Conservation (phyloP, 2,329 filamentous ascomycete species). For the Grosmannia penicillata region DNA sequence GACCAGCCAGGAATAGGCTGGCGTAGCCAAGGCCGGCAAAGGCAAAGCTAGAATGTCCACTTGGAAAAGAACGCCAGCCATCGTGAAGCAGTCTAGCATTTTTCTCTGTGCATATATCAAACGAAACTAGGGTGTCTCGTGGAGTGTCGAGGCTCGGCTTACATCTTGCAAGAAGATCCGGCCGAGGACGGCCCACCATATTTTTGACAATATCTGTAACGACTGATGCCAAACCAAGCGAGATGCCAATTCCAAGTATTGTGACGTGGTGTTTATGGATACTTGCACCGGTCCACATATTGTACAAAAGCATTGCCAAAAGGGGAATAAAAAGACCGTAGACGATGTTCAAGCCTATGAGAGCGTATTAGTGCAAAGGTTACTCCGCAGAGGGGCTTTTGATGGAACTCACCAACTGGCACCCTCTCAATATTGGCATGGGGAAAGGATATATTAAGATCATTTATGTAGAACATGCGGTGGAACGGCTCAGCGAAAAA, state of each 20-base stretch:
- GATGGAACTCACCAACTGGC: conserved; percentile 44
- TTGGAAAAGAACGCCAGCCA: conserved; percentile 73
- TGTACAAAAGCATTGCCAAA: conserved; percentile 49
- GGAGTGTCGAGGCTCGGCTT: conserved; percentile 44
- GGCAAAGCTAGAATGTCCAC: conserved; percentile 64
- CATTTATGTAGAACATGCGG: conserved; percentile 82
- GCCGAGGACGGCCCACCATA: conserved; percentile 53
- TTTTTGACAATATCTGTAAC: conserved; percentile 90
- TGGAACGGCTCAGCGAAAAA: conserved; percentile 74
- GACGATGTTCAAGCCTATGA: conserved; percentile 54
- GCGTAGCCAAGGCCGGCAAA: conserved; percentile 69
- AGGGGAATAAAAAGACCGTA: conserved; percentile 66
- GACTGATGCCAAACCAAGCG: conserved; percentile 62
- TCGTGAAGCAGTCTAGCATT: conserved; percentile 59
- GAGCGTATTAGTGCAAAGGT: not conserved
- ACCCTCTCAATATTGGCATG: conserved; percentile 77
- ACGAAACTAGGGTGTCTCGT: conserved; percentile 39
- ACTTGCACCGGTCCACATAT: conserved; percentile 44
- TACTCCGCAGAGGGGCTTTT: too few relatives aligned
- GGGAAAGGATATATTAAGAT: conserved; percentile 72
- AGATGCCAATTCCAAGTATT: conserved; percentile 64
- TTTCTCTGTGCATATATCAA: conserved; percentile 59
- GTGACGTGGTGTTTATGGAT: conserved; percentile 75
- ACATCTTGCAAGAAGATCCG: conserved; percentile 56
- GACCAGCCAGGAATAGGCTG: conserved; percentile 53